Conservation (phyloP, 495 filamentous ascomycete genomes). For the Elasticomyces elasticus region DNA sequence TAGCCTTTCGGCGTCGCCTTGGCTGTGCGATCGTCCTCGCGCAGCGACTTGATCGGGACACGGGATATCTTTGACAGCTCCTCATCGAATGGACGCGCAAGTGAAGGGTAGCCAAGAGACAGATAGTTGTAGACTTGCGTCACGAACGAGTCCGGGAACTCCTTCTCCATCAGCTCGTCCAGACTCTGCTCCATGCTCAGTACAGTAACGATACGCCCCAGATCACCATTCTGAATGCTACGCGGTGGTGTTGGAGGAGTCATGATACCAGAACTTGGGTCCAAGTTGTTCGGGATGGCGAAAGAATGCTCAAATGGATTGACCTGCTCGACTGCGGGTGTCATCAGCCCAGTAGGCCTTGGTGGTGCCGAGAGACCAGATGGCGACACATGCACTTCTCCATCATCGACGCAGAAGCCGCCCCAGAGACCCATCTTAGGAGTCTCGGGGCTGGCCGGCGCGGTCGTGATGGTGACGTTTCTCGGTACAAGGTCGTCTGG, state of each 20-base stretch:
- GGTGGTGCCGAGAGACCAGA: slow-evolving; percentile 15
- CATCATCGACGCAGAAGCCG: slow-evolving; percentile 31
- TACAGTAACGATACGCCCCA: slow-evolving; percentile 7
- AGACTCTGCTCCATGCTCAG: slow-evolving; percentile 29
- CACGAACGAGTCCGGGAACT: slow-evolving; percentile 75
- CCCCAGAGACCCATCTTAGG: slow-evolving; percentile 30
- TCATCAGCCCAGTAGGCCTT: slow-evolving; percentile 30
- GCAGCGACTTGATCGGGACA: slow-evolving; percentile 53
- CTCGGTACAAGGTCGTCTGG: background rate
- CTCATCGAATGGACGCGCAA: slow-evolving; percentile 69
- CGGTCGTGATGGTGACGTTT: background rate
- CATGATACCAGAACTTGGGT: background rate
- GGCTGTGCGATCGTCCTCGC: slow-evolving; percentile 56
- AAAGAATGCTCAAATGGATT: slow-evolving; percentile 25
- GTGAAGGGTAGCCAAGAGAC: slow-evolving; percentile 76
- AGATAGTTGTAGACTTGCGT: slow-evolving; percentile 96
- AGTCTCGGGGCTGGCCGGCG: background rate
- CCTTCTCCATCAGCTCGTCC: slow-evolving; percentile 44
- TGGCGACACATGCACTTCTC: background rate
- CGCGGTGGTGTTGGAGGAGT: slow-evolving; percentile 8
- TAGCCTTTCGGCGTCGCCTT: slow-evolving; percentile 54
- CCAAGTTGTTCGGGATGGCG: slow-evolving; percentile 11
- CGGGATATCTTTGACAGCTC: slow-evolving; percentile 72
- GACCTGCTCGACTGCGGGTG: slow-evolving; percentile 20
- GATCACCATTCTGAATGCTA: background rate